These are phyloP conservation scores for Penicillium paneum DNA, from an alignment of 2,329 filamentous ascomycete genomes.

Conservation along the genomic window DNA sequence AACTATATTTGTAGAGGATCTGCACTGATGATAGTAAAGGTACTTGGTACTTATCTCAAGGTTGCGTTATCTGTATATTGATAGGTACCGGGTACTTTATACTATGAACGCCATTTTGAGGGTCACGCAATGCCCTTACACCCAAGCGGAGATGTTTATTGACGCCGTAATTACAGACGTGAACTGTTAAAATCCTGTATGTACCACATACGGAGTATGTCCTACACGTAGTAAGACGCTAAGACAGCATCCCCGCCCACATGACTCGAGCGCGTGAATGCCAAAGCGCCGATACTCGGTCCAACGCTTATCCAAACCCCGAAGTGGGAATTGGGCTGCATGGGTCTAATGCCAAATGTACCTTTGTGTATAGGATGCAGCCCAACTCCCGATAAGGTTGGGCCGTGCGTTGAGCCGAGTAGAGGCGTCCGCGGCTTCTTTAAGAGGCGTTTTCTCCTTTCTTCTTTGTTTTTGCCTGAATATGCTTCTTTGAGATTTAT, in stretches of 20 bases:
- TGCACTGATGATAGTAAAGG: neutral
- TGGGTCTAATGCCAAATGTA: no score
- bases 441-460: neutral
- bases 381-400: no score
- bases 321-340: no score
- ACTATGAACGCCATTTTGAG: neutral
- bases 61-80: fast-evolving
- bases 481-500: neutral
- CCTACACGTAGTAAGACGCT: neutral
- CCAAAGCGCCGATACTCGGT: neutral
- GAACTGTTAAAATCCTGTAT: neutral
- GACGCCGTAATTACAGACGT: neutral
- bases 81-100: neutral
- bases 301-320: no score
- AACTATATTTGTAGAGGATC: neutral
- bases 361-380: no score
- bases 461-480: neutral
- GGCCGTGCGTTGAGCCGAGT: no score
- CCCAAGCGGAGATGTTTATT: neutral
- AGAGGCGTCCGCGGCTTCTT: no score
- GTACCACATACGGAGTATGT: no score
- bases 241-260: neutral
- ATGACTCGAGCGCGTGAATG: neutral
- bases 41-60: neutral
- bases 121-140: no score